Conservation (phyloP, 768 basidiomycete genomes). For the Tephrocybe rancida region DNA sequence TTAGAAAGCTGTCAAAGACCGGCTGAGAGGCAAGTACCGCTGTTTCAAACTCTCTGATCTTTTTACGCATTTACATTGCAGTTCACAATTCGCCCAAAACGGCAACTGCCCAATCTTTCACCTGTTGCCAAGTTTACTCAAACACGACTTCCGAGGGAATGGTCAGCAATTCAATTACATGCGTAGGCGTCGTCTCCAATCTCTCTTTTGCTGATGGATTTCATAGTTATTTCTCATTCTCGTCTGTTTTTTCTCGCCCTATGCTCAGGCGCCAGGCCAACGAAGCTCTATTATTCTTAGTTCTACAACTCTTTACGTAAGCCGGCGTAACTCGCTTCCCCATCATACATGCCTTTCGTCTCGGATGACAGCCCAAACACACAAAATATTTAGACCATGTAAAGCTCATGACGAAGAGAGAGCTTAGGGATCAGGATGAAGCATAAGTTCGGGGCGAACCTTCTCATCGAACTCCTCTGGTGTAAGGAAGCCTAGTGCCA, state of each 20-base stretch:
- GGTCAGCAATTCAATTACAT: background rate
- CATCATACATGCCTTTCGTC: slow-evolving; percentile 7
- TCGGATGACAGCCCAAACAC: background rate
- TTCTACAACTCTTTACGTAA: slow-evolving; percentile 16
- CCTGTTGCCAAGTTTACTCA: slow-evolving; percentile 4
- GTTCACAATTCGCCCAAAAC: slow-evolving; percentile 28
- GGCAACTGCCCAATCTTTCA: slow-evolving; percentile 21
- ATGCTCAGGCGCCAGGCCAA: background rate
- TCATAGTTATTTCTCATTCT: slow-evolving; percentile 16
- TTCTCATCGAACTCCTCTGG: slow-evolving; percentile 93
- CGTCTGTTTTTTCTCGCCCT: slow-evolving; percentile 5
- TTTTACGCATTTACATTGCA: slow-evolving; percentile 33
- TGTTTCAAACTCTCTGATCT: slow-evolving; percentile 33
- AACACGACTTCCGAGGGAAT: slow-evolving; percentile 9
- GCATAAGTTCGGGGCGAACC: slow-evolving; percentile 91
- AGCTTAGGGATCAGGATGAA: slow-evolving; percentile 54
- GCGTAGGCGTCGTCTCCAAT: slow-evolving; percentile 10
- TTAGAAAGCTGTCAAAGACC: slow-evolving; percentile 23
- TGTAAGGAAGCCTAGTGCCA: slow-evolving; percentile 82
- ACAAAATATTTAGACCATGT: background rate
- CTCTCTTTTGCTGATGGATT: slow-evolving; percentile 24
- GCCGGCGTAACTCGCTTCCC: slow-evolving; percentile 8
- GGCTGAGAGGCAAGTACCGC: slow-evolving; percentile 24
- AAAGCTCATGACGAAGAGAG: background rate
- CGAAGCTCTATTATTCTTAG: slow-evolving; percentile 9